Base-by-base conservation (phyloP, 2,329 filamentous ascomycete species). In the Fusarium nanum region DNA sequence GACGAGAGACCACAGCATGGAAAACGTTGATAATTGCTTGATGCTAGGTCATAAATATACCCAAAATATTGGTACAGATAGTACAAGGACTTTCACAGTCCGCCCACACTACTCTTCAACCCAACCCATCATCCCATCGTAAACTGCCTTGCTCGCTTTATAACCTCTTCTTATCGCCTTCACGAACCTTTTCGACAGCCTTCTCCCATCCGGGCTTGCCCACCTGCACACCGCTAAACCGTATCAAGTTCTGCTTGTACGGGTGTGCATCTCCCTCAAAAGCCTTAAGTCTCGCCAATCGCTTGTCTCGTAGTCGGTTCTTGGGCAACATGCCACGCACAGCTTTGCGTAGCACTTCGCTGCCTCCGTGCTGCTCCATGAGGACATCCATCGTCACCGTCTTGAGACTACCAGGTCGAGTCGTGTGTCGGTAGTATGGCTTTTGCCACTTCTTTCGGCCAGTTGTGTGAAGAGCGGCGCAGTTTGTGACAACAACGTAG, bases 281-380 rank as follows among this genome's bases (percentile, higher is more conserved):
- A 8, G 93, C 94, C 88, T 98, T 99, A 78, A 99, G 83, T 74
- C 96, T 86, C 40, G 91, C 93, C 83, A 99, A 83, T 70, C 97
- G 84, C 84, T 93, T 92, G 80, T 98, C 94, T 75, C 95, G 86
- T 77, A 99, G 83, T 76, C 94, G 85, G 83, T 99, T 99, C 88
- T 99, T 99, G 56, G 96, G 96, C 81, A 99, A 82, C 96, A 99
- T 99, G 50, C 97, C 97, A 78, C 92, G 92, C 42, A 99, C 97
- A 2, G 97, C 96, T 80, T 94, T 92, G 76, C 93, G 87, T 78
- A 99, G 82, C 40, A 99, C 91, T 86, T 99, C 96, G 40, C 91
- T 91, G 52, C 96, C 96, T 70, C 96, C 96, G 84, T 93, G 92
- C 86, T 98, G 98, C 76, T 89, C 91, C 86, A 98, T 96, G 85